Conservation (phyloP, 768 basidiomycete genomes). For the Suillus bovinus region DNA sequence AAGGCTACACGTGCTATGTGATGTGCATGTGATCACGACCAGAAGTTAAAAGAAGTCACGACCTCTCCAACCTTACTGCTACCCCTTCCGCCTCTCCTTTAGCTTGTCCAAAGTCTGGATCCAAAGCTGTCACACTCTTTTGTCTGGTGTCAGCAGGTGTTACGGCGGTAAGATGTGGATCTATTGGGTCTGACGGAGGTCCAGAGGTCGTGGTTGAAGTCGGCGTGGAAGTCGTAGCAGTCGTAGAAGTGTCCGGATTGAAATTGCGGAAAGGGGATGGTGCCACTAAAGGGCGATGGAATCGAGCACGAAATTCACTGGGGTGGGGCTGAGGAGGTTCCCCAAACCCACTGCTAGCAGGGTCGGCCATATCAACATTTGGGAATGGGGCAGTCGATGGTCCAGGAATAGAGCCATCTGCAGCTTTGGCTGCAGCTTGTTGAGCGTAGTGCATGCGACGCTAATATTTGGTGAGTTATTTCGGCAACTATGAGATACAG, state of each 20-base stretch:
- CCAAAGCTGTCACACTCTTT: slow-evolving; percentile 21
- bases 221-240: slow-evolving; percentile 33
- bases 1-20: background rate
- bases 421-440: slow-evolving; percentile 33
- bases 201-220: slow-evolving; percentile 37
- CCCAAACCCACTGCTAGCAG: slow-evolving; percentile 25
- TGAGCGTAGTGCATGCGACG: slow-evolving; percentile 49
- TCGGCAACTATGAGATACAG: slow-evolving; percentile 10
- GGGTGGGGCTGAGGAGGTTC: slow-evolving; percentile 34
- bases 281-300: slow-evolving; percentile 58
- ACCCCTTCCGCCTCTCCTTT: slow-evolving; percentile 25
- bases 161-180: slow-evolving; percentile 31
- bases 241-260: slow-evolving; percentile 28
- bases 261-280: slow-evolving; percentile 58
- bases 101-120: slow-evolving; percentile 25
- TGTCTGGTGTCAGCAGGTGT: slow-evolving; percentile 25
- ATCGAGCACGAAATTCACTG: slow-evolving; percentile 66
- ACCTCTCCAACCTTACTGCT: slow-evolving; percentile 21
- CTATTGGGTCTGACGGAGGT: slow-evolving; percentile 33
- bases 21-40: background rate
- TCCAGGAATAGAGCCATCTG: slow-evolving; percentile 29
- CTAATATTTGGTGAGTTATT: slow-evolving; percentile 25
- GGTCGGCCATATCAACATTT: slow-evolving; percentile 33
- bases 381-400: slow-evolving; percentile 32
- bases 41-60: slow-evolving; percentile 9